phyloP scores from a whole-genome alignment of 2,329 filamentous ascomycete species.

The Leptographium wingfieldii region DNA sequence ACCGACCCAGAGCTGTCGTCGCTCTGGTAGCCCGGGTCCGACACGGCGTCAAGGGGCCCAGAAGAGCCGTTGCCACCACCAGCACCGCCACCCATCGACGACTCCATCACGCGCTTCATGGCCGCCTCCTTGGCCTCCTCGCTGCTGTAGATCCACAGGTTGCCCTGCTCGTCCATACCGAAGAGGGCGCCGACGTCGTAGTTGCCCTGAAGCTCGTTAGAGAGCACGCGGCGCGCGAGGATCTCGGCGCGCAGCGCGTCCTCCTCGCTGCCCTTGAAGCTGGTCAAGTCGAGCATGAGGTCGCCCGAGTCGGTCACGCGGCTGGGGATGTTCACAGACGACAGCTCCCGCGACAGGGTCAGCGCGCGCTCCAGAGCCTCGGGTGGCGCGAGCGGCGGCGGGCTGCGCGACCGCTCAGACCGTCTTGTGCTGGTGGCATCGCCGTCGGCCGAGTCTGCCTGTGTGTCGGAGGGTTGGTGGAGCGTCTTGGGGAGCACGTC shows the following conservation, averaged over 20 bases:
- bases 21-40: constrained; percentile 91
- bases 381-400: constrained; percentile 55
- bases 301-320: constrained; percentile 88
- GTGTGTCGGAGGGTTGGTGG: constrained; percentile 20
- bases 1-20: constrained; percentile 55
- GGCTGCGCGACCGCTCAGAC: constrained; percentile 58
- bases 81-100: constrained; percentile 22
- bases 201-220: constrained; percentile 84
- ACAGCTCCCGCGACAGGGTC: constrained; percentile 74
- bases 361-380: constrained; percentile 77
- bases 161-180: constrained; percentile 87
- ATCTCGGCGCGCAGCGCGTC: constrained; percentile 85
- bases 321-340: constrained; percentile 81
- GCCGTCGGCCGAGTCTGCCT: constrained; percentile 24
- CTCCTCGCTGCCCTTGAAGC: constrained; percentile 88
- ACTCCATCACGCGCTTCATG: constrained; percentile 49
- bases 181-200: constrained; percentile 95
- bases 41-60: constrained; percentile 64
- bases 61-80: constrained; percentile 27
- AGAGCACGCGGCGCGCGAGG: constrained; percentile 82
- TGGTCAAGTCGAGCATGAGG: constrained; percentile 95
- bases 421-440: constrained; percentile 24
- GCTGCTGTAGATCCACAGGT: constrained; percentile 99
- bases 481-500: constrained; percentile 37
- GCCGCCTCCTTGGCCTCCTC: constrained; percentile 91